Conservation (phyloP, 257 asterid genomes). For the Thymus mandschuricus region DNA sequence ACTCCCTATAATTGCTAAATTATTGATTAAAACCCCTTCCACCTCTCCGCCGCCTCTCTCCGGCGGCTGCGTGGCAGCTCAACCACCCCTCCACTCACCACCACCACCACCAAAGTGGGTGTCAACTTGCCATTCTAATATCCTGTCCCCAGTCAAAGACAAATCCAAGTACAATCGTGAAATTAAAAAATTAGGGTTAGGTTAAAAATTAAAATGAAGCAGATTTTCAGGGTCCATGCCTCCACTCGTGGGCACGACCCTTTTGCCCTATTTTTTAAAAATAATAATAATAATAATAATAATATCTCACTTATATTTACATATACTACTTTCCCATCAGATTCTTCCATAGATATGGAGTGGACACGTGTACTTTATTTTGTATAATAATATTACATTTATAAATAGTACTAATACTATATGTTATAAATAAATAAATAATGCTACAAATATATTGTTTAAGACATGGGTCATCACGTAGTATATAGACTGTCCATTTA, state of each 20-base stretch:
- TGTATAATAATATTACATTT: neutral
- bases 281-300: no score
- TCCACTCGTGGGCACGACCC: conserved; percentile 74
- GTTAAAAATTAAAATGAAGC: conserved; percentile 41
- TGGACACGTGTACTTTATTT: conserved; percentile 34
- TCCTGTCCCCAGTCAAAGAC: conserved; percentile 54
- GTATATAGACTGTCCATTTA: conserved; percentile 25
- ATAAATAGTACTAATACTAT: no score
- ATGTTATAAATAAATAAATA: no score
- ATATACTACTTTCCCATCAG: conserved; percentile 20
- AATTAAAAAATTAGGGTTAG: conserved; percentile 24
- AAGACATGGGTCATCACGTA: conserved; percentile 54
- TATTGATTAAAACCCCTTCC: conserved; percentile 28
- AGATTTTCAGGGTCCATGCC: conserved; percentile 65
- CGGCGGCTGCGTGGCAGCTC: conserved; percentile 46
- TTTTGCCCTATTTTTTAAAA: conserved; percentile 40
- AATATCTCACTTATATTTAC: neutral
- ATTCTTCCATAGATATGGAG: conserved; percentile 34
- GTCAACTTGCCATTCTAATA: conserved; percentile 50
- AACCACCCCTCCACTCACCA: conserved; percentile 49
- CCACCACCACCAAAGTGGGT: conserved; percentile 49
- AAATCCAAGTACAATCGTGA: conserved; percentile 36
- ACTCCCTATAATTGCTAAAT: conserved; percentile 32
- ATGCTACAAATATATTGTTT: neutral
- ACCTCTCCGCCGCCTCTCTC: conserved; percentile 40